Evolutionary conservation across 768 basidiomycete genomes (phyloP).

Genomic region (Lactifluus rugatus): DNA sequence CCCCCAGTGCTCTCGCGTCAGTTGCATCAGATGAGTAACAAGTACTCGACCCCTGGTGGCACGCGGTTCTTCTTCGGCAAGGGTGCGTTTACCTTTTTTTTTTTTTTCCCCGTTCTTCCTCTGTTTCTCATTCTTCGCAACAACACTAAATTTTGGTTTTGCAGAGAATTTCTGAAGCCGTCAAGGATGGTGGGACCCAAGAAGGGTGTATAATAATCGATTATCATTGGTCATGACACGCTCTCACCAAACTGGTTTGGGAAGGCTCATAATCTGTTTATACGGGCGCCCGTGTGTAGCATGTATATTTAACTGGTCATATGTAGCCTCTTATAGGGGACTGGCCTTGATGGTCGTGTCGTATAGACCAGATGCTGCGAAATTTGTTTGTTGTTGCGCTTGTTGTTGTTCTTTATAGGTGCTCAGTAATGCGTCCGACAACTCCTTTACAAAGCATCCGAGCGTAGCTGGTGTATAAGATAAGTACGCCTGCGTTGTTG

Average conservation of each 20-base stretch:
- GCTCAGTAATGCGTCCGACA: not conserved
- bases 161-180: slow-evolving; percentile 10
- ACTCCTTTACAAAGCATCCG: no score
- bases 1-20: slow-evolving; percentile 59
- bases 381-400: not conserved
- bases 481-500: no score
- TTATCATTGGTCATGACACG: not conserved
- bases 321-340: not conserved
- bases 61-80: slow-evolving; percentile 89
- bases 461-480: no score
- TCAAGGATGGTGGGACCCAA: not conserved
- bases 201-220: not conserved
- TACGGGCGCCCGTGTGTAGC: not conserved
- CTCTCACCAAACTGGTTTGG: not conserved
- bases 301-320: not conserved
- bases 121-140: not conserved
- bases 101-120: not conserved
- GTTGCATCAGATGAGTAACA: slow-evolving; percentile 75
- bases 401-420: not conserved
- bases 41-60: slow-evolving; percentile 68
- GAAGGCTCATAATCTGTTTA: not conserved
- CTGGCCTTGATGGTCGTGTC: not conserved
- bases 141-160: not conserved
- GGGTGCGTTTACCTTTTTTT: slow-evolving; percentile 32
- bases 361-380: not conserved